phyloP scores from a whole-genome alignment of 305 asterid species.

The Rubia tinctorum region DNA sequence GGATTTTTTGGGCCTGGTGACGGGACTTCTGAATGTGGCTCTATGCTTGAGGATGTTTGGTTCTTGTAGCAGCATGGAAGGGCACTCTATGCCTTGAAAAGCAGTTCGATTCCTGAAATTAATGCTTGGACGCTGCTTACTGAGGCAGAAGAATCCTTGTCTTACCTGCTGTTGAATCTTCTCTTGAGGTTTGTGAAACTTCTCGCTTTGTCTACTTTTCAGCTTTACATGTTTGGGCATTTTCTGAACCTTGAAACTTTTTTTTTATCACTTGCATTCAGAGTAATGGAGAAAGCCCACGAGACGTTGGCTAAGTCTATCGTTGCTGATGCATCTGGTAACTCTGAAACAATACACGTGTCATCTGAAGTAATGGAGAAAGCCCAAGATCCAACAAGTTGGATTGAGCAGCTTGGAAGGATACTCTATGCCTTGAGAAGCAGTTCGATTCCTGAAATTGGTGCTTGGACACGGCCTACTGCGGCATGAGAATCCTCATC shows the following conservation, averaged over 20 bases:
- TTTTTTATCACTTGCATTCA: constrained; percentile 32
- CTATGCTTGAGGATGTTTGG: not conserved
- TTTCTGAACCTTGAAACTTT: constrained; percentile 19
- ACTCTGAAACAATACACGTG: constrained; percentile 41
- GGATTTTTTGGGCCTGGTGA: too few relatives aligned
- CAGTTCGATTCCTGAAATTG: constrained; percentile 70
- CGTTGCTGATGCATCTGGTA: constrained; percentile 76
- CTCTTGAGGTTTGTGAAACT: constrained; percentile 78
- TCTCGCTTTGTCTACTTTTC: constrained; percentile 19
- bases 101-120: constrained; percentile 38
- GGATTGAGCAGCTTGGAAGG: constrained; percentile 75
- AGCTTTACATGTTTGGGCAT: constrained; percentile 17
- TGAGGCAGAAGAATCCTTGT: constrained; percentile 71
- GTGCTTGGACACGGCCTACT: constrained; percentile 46
- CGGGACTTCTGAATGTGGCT: too few relatives aligned
- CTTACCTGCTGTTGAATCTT: constrained; percentile 81
- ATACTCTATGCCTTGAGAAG: constrained; percentile 89
- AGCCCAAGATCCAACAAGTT: too few relatives aligned
- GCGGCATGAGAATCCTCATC: constrained; percentile 78
- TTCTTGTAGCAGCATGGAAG: constrained; percentile 92
- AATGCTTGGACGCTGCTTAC: constrained; percentile 85
- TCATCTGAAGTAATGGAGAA: too few relatives aligned
- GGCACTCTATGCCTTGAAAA: constrained; percentile 85
- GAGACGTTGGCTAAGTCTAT: constrained; percentile 79
- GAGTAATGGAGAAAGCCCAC: constrained; percentile 60